Conservation (phyloP, 148 eudicot genomes). For the Rhododendron ferrugineum region DNA sequence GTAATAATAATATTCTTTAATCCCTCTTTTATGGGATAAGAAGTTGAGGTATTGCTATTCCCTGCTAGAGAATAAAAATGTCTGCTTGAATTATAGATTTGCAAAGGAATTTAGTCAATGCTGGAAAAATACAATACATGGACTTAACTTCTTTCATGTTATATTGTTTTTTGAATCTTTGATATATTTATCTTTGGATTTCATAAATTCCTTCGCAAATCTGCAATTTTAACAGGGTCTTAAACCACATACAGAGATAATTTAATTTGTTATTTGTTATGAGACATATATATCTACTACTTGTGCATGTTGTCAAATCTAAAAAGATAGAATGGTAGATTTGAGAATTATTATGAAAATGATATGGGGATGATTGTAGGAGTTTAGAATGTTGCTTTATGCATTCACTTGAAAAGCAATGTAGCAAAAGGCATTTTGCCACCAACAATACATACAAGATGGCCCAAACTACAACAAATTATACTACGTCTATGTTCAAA, state of each 20-base stretch:
- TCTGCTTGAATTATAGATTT: neutral
- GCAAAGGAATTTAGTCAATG: neutral
- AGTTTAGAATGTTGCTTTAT: neutral
- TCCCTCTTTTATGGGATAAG: neutral
- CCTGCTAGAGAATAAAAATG: neutral
- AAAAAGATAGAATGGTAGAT: neutral
- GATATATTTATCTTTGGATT: neutral
- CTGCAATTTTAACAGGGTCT: neutral
- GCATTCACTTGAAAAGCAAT: neutral
- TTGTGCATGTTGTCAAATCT: neutral
- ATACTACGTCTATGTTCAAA: neutral
- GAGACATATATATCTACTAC: neutral
- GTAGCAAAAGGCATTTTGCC: neutral
- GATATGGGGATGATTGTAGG: neutral
- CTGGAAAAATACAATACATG: neutral
- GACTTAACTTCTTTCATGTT: neutral
- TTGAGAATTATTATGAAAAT: neutral
- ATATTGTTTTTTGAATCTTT: no score
- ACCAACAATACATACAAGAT: neutral
- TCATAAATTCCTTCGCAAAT: neutral
- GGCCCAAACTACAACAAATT: neutral
- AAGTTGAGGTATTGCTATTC: neutral
- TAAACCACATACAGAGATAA: neutral
- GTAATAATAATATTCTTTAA: neutral
- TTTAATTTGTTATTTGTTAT: neutral